phyloP scores from a whole-genome alignment of 495 filamentous ascomycete genomes.

The Annulohypoxylon maeteangense region DNA sequence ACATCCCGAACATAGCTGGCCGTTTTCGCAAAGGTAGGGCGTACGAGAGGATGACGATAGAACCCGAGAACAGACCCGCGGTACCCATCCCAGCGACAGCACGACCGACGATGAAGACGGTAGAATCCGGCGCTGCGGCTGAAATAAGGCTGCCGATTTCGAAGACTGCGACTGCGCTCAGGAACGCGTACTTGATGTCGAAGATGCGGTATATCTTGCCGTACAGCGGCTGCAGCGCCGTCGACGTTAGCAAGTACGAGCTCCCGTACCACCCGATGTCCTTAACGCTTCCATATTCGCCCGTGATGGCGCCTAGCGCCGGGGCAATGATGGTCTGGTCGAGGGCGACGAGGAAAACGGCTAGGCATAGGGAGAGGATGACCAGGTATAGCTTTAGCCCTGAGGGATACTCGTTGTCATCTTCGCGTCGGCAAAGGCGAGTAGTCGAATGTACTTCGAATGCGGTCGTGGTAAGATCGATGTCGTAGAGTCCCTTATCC shows the following conservation, averaged over 20 bases:
- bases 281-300: constrained; percentile 54
- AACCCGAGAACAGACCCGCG: constrained; percentile 85
- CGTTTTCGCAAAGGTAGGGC: constrained; percentile 77
- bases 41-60: constrained; percentile 80
- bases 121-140: constrained; percentile 77
- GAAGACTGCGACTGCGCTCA: constrained; percentile 78
- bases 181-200: constrained; percentile 76
- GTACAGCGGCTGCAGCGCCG: constrained; percentile 74
- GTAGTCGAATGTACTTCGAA: constrained; percentile 12
- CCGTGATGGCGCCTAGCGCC: constrained; percentile 63
- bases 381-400: constrained; percentile 59
- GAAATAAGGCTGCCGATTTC: constrained; percentile 89
- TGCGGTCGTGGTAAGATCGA: constrained; percentile 6
- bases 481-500: constrained; percentile 30
- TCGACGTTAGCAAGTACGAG: constrained; percentile 76
- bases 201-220: constrained; percentile 86
- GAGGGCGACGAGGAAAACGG: constrained; percentile 70
- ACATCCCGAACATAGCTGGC: constrained; percentile 74
- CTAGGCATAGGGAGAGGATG: constrained; percentile 60
- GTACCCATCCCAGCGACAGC: constrained; percentile 86
- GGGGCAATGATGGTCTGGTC: constrained; percentile 73
- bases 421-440: constrained; percentile 26
- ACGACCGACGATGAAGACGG: constrained; percentile 82
- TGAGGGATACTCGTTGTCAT: constrained; percentile 54
- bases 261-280: constrained; percentile 53